Conservation (phyloP, 257 asterid species). For the Capsicum baccatum region DNA sequence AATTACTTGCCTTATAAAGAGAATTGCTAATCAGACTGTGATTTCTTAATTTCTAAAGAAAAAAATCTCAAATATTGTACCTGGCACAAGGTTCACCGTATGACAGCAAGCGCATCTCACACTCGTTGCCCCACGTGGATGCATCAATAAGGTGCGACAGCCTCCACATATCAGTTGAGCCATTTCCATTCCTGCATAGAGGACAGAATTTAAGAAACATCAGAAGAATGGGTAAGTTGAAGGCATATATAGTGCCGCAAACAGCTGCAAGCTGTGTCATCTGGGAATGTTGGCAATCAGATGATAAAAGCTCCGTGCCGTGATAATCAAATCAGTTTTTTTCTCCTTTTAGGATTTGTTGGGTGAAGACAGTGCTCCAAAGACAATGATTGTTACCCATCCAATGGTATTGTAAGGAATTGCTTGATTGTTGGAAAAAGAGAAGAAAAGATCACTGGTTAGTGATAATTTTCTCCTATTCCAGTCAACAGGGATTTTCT, state of each 20-base stretch:
- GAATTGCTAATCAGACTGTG: not conserved
- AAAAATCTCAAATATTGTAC: slow-evolving; percentile 42
- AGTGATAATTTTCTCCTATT: not conserved
- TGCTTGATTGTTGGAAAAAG: not conserved
- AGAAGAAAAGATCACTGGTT: not conserved
- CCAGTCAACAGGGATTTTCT: not conserved
- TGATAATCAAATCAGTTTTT: not conserved
- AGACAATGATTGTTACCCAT: not conserved
- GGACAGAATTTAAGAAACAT: slow-evolving; percentile 15
- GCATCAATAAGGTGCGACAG: slow-evolving; percentile 86
- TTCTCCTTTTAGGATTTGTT: not conserved
- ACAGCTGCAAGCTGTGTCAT: not conserved
- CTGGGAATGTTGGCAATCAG: not conserved
- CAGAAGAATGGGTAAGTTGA: not conserved
- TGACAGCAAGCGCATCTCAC: slow-evolving; percentile 97
- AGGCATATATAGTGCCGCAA: not conserved
- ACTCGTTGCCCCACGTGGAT: slow-evolving; percentile 85
- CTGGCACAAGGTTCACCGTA: slow-evolving; percentile 89
- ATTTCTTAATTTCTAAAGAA: not conserved
- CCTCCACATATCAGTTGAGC: slow-evolving; percentile 92
- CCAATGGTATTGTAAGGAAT: not conserved
- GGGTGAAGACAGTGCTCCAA: not conserved
- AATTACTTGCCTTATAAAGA: not conserved
- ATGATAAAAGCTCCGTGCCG: not conserved
- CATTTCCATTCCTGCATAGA: slow-evolving; percentile 80